Conservation (phyloP, 2,329 filamentous ascomycete species). For the Cladophialophora immunda region DNA sequence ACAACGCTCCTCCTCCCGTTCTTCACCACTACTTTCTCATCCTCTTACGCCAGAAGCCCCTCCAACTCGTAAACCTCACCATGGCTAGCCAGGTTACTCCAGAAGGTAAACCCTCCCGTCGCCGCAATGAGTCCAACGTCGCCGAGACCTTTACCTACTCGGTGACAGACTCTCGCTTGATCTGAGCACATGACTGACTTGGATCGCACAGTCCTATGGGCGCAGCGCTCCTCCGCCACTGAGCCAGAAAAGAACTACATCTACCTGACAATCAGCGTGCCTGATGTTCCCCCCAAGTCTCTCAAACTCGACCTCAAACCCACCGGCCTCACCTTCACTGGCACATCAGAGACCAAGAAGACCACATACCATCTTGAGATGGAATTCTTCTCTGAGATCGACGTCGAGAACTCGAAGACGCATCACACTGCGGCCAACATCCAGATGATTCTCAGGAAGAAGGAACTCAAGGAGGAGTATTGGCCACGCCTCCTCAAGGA, state of each 20-base stretch:
- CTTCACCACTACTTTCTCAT: slow-evolving; percentile 20
- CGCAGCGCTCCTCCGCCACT: slow-evolving; percentile 85
- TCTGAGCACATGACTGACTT: slow-evolving; percentile 12
- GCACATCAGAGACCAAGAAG: slow-evolving; percentile 84
- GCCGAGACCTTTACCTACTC: neutral
- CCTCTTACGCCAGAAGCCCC: slow-evolving; percentile 19
- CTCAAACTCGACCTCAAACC: slow-evolving; percentile 86
- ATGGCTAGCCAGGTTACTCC: slow-evolving; percentile 53
- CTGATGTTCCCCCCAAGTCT: slow-evolving; percentile 79
- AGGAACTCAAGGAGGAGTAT: slow-evolving; percentile 92
- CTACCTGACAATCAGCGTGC: slow-evolving; percentile 88
- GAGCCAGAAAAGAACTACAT: slow-evolving; percentile 91
- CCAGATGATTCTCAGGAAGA: slow-evolving; percentile 93
- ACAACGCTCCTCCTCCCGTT: slow-evolving; percentile 4
- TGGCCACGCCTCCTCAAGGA: slow-evolving; percentile 97
- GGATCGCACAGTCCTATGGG: slow-evolving; percentile 81
- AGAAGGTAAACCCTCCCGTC: slow-evolving; percentile 53
- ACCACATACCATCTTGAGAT: slow-evolving; percentile 85
- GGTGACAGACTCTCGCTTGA: neutral
- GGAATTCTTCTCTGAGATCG: slow-evolving; percentile 90
- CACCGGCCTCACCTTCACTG: slow-evolving; percentile 79
- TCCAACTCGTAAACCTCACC: slow-evolving; percentile 28
- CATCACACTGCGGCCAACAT: slow-evolving; percentile 89
- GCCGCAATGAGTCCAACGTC: slow-evolving; percentile 34
- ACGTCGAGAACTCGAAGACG: slow-evolving; percentile 81